A percentile compares a stretch with the other conserved stretches of the same genome.
phyloP scores from a whole-genome alignment of 352 stramenopile species.

The Phytophthora pluvialis region DNA sequence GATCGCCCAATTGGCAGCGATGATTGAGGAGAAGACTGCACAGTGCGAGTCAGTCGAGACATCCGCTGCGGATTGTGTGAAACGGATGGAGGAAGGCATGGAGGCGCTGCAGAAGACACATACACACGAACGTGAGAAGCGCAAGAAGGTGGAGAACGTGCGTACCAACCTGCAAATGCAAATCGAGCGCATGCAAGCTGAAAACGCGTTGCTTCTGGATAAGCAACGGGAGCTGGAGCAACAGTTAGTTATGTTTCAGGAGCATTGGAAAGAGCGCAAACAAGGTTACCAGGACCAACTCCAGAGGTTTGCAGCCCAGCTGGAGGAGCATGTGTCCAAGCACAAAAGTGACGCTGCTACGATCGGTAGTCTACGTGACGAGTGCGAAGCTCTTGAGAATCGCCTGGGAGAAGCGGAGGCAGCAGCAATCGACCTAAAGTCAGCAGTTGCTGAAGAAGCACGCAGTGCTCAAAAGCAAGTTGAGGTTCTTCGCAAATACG shows the following conservation, averaged over 20 bases:
- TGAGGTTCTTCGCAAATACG: conserved; percentile 55
- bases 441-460: conserved; percentile 37
- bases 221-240: conserved; percentile 46
- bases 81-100: conserved; percentile 45
- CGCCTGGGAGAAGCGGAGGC: conserved; percentile 30
- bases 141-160: conserved; percentile 52
- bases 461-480: conserved; percentile 45
- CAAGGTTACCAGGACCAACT: conserved; percentile 52
- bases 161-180: conserved; percentile 45
- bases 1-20: conserved; percentile 30
- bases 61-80: conserved; percentile 55
- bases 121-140: conserved; percentile 51
- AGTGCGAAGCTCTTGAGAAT: conserved; percentile 41
- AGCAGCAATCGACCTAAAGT: conserved; percentile 27
- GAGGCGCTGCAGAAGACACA: conserved; percentile 44
- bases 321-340: conserved; percentile 42
- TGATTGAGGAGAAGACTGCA: conserved; percentile 45
- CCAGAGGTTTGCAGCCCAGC: conserved; percentile 33
- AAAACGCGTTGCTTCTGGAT: conserved; percentile 38
- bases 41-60: conserved; percentile 51
- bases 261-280: conserved; percentile 59
- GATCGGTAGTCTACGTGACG: conserved; percentile 45
- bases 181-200: conserved; percentile 41
- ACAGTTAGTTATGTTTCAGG: conserved; percentile 41
- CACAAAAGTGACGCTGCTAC: conserved; percentile 47